phyloP scores from a whole-genome alignment of 345 rosid genomes.

The Citrus sinensis region DVS_A1.0 CM039167.1:27624001-27624500 shows the following conservation, averaged over 20 bases:
- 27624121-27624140: slow-evolving; percentile 28
- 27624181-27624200: slow-evolving; percentile 5
- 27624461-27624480: slow-evolving; percentile 41
- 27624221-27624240: slow-evolving; percentile 5
- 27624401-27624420: slow-evolving; percentile 27
- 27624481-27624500: slow-evolving; percentile 40
- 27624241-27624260: slow-evolving; percentile 8
- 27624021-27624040: neutral
- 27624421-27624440: slow-evolving; percentile 69
- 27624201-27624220: slow-evolving; percentile 17
- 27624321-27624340: slow-evolving; percentile 2
- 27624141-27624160: neutral
- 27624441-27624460: slow-evolving; percentile 83
- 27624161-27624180: neutral
- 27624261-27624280: neutral
- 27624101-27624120: slow-evolving; percentile 33
- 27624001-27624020: neutral
- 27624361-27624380: slow-evolving; percentile 17
- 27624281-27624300: slow-evolving; percentile 24
- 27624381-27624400: slow-evolving; percentile 19
- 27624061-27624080: neutral
- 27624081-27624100: slow-evolving; percentile 38
- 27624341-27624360: slow-evolving; percentile 36
- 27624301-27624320: neutral
- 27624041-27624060: neutral